Base-by-base conservation (phyloP, 2,329 filamentous ascomycete species). In the Plenodomus biglobosus region DNA sequence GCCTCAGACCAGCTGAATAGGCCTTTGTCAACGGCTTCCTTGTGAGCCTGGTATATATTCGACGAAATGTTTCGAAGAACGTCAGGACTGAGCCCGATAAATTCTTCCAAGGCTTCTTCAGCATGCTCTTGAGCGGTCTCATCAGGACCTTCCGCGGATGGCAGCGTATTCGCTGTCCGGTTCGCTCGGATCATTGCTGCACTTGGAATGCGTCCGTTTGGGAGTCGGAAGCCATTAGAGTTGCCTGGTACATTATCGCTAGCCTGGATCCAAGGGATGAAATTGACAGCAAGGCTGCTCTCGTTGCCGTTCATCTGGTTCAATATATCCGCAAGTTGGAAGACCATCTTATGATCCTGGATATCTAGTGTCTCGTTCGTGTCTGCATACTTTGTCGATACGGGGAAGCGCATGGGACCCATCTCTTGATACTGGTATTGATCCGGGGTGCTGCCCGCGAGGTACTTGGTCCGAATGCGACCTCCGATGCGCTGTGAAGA, bases 351-450 rank as follows among this genome's bases (percentile, higher is more conserved):
- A 59, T 86, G 83, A 56, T 87, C 85, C 8, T 79, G 77, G 53
- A 86, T 82, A 49, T 83, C 77, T 2, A 79, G 57, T 0, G 80
- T 85, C 58, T 80, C 75, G 53, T 84, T 83, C n/a, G 77, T 75
- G 21, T 74, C 73, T 2, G 76, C 64, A 53, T 81, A 77, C 1
- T 65, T 73, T 15, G 76, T 68, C 2, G 75, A 76, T 15, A 80
- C 74, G 0, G 85, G 84, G 55, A 87, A 83, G 2, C 84, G 74
- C 83, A 87, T 86, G 0, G 83, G 82, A 0, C 85, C 85, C 81
- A 80, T 79, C 62, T 86, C 85, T 58, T 86, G 83, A 64, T 87
- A 87, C 17, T 84, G 83, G 59, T 87, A 86, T 51, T 86, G 76
- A 17, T 80, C 78, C 0, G 82, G 81, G 0, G 75, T 78, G 3